Evolutionary conservation across 371 early-diverging fungal species (phyloP), one percentile per base, ranked within the genome.

Genomic region (Mortierella sp.): DNA sequence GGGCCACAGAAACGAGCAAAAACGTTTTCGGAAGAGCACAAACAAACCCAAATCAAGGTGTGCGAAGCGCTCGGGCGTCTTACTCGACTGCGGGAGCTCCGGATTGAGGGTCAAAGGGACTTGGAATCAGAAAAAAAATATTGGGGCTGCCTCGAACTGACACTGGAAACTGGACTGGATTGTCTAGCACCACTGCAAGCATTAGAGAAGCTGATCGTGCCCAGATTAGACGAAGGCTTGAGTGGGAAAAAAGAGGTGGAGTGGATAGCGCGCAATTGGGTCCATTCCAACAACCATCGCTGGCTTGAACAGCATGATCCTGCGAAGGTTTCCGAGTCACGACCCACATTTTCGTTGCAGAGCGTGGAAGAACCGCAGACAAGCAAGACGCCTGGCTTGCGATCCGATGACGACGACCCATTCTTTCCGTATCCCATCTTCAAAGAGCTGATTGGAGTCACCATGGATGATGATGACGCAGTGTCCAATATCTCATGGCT

Each of bases 181-280:
- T 27, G 21, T 2, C 30, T 68, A 14, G 48, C 34, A 10, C 53
- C 62, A 47, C 27, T 68, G 34, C 19, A 56, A 14, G 18, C 49
- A 34, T 24, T 68, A 4, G 57, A 53, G 42, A 61, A 14, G 16
- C 43, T 68, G 38, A 43, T 27, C 26, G 47, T 68, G 7, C 41
- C 34, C 28, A 43, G 57, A 13, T 53, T 68, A 7, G 51, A 55
- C 13, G 69, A 68, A 10, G 10, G 34, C 10, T 34, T 34, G 34
- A 34, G 34, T n/a, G n/a, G n/a, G n/a, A n/a, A 42, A 13, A 23
- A 24, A 9, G 68, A 68, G 52, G 34, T 61, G 5, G 57, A 61
- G 38, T 68, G 69, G 69, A 52, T 68, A 13, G 58, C 69, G 0
- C 49, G 43, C 24, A 54, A 68, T 52, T 61, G 61, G 62, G 24